Percentiles rank a stretch among this genome's conserved stretches.
phyloP scores from a whole-genome alignment of 1,284 basidiomycete species.

The Hymenochaete sp. region DNA sequence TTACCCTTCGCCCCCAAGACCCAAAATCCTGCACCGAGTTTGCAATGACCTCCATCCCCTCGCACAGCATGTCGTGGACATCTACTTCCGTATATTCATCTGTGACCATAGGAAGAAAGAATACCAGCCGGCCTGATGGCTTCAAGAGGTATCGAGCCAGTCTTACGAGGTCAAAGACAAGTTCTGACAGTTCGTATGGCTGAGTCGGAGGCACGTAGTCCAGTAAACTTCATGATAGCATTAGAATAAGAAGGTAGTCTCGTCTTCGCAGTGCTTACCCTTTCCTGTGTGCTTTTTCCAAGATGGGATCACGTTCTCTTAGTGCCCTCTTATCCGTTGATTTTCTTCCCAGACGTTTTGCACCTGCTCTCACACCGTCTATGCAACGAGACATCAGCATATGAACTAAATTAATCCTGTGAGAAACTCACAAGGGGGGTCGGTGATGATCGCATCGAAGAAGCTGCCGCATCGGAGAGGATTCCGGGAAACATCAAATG shows the following conservation, averaged over 20 bases:
- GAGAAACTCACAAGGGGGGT: conserved; percentile 72
- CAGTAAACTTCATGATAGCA: conserved; percentile 36
- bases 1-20: conserved; percentile 86
- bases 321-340: conserved; percentile 31
- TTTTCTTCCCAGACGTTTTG: conserved; percentile 84
- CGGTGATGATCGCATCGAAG: conserved; percentile 92
- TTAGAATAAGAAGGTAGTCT: neutral
- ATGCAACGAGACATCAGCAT: conserved; percentile 4
- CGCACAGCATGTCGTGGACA: conserved; percentile 60
- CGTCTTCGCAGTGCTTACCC: conserved; percentile 29
- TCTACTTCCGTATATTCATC: conserved; percentile 87
- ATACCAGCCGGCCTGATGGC: conserved; percentile 84
- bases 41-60: conserved; percentile 82
- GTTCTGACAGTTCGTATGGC: conserved; percentile 87
- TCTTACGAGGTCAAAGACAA: conserved; percentile 76
- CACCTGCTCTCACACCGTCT: conserved; percentile 95
- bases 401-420: neutral
- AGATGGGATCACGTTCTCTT: conserved; percentile 20
- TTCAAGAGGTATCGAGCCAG: conserved; percentile 81
- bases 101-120: conserved; percentile 88
- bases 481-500: conserved; percentile 84
- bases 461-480: conserved; percentile 84
- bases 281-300: conserved; percentile 32
- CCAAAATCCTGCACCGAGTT: conserved; percentile 95
- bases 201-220: conserved; percentile 82